Percentiles rank a stretch among this genome's conserved stretches.
Conservation (phyloP, 2,329 filamentous ascomycete genomes). For the Colletotrichum coccodes region DNA sequence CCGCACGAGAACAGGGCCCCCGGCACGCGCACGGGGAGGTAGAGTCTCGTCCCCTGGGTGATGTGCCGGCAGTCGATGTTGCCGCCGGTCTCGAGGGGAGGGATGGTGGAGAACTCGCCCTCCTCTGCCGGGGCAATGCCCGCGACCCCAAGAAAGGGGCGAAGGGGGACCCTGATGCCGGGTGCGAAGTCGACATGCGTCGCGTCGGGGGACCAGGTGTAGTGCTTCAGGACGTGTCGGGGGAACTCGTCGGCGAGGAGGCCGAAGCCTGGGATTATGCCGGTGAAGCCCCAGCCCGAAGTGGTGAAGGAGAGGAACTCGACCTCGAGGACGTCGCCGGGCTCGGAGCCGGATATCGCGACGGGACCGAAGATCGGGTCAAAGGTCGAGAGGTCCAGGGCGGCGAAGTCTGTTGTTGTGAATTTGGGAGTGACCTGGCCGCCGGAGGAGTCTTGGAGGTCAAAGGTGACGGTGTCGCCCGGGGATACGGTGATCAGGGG, state of each 20-base stretch:
- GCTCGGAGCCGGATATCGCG: conserved; percentile 57
- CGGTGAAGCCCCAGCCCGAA: conserved; percentile 62
- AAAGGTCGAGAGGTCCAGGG: conserved; percentile 51
- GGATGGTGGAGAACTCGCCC: conserved; percentile 59
- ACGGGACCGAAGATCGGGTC: conserved; percentile 64
- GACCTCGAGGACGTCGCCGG: conserved; percentile 62
- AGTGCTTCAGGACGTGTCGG: conserved; percentile 56
- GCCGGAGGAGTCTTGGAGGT: conserved; percentile 60
- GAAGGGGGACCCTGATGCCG: conserved; percentile 58
- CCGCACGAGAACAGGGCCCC: conserved; percentile 64
- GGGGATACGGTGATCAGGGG: conserved; percentile 59
- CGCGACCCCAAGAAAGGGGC: conserved; percentile 63
- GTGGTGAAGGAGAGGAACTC: conserved; percentile 58
- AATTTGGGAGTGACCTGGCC: conserved; percentile 58
- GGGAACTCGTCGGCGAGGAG: conserved; percentile 59
- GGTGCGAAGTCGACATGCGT: conserved; percentile 54
- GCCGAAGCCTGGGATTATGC: conserved; percentile 61
- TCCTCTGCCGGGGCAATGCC: conserved; percentile 57
- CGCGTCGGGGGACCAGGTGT: conserved; percentile 45
- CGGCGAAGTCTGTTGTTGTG: conserved; percentile 48
- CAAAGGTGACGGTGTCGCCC: conserved; percentile 57
- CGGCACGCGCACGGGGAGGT: conserved; percentile 58
- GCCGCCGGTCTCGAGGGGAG: conserved; percentile 61
- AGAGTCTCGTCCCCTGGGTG: conserved; percentile 56
- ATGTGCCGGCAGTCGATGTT: conserved; percentile 65